Percentiles rank a stretch among this genome's conserved stretches.
These are phyloP conservation scores for Globisporangium cederbergense DNA, from an alignment of 352 stramenopile genomes.

Conservation along the genomic window DNA sequence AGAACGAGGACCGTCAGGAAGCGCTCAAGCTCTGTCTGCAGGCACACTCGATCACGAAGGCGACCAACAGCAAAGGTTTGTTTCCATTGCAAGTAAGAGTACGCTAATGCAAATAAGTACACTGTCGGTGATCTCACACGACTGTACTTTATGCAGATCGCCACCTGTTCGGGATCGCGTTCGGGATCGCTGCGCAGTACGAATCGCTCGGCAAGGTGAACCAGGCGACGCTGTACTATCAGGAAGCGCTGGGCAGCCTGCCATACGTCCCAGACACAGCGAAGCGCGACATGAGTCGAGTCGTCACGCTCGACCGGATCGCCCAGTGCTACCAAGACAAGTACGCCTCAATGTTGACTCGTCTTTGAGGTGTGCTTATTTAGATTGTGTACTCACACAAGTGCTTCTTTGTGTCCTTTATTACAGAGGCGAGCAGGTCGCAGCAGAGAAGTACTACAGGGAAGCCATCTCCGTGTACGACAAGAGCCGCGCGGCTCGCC, in stretches of 20 bases:
- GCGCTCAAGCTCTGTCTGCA: constrained; percentile 69
- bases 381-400: not conserved
- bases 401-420: not conserved
- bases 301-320: constrained; percentile 79
- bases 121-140: not conserved
- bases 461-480: constrained; percentile 32
- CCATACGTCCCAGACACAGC: constrained; percentile 26
- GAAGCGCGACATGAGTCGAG: constrained; percentile 35
- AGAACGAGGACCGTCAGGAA: constrained; percentile 40
- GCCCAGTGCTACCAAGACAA: constrained; percentile 74
- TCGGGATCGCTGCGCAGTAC: constrained; percentile 74
- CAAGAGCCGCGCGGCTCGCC: constrained; percentile 1
- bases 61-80: constrained; percentile 61
- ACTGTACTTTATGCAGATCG: constrained; percentile 38
- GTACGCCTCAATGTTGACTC: constrained; percentile 16
- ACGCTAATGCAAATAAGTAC: not conserved
- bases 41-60: constrained; percentile 60
- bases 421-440: constrained; percentile 25
- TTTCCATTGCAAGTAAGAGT: not conserved
- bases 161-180: constrained; percentile 76
- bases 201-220: constrained; percentile 41
- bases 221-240: constrained; percentile 61
- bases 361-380: not conserved
- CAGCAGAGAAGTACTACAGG: constrained; percentile 39
- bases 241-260: constrained; percentile 57